These are phyloP conservation scores for Alternaria viburni DNA, from an alignment of 2,329 filamentous ascomycete genomes.

Conservation along the genomic window DNA sequence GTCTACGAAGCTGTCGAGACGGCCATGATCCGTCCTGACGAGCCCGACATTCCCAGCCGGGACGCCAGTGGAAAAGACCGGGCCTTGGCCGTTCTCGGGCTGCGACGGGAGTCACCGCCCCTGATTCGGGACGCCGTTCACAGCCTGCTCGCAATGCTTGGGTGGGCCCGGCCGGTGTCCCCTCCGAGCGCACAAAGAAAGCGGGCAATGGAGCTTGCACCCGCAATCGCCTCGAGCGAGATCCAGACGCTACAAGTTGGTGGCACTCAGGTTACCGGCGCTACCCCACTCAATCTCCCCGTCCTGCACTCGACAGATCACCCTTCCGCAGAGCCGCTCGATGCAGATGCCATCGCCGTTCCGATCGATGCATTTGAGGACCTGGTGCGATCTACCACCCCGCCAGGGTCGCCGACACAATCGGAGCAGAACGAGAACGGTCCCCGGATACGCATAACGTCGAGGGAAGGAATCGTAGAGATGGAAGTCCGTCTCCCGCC, in stretches of 20 bases:
- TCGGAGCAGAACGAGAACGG: constrained; percentile 40
- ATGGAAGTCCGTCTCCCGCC: constrained; percentile 48
- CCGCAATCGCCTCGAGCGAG: constrained; percentile 1
- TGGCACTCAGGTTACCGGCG: constrained; percentile 26
- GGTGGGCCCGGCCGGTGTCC: constrained; percentile 29
- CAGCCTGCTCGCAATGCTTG: constrained; percentile 29
- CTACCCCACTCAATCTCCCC: constrained; percentile 32
- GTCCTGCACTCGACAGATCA: constrained; percentile 11
- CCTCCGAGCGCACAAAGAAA: neutral
- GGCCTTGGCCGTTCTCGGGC: constrained; percentile 28
- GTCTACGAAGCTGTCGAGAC: constrained; percentile 40
- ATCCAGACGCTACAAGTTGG: constrained; percentile 25
- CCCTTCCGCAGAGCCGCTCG: constrained; percentile 1
- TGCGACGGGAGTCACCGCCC: constrained; percentile 29
- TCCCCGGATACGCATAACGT: constrained; percentile 48
- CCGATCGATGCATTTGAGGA: constrained; percentile 17
- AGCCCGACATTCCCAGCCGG: constrained; percentile 35
- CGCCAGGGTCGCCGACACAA: constrained; percentile 30
- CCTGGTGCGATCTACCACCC: constrained; percentile 26
- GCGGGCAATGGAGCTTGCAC: neutral
- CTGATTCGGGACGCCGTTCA: constrained; percentile 29
- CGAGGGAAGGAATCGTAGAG: constrained; percentile 46
- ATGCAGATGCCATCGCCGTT: constrained; percentile 11
- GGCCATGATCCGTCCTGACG: constrained; percentile 36
- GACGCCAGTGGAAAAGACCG: constrained; percentile 30